Conservation (phyloP, 2,329 filamentous ascomycete genomes). For the Phaeosphaeria sp. region DNA sequence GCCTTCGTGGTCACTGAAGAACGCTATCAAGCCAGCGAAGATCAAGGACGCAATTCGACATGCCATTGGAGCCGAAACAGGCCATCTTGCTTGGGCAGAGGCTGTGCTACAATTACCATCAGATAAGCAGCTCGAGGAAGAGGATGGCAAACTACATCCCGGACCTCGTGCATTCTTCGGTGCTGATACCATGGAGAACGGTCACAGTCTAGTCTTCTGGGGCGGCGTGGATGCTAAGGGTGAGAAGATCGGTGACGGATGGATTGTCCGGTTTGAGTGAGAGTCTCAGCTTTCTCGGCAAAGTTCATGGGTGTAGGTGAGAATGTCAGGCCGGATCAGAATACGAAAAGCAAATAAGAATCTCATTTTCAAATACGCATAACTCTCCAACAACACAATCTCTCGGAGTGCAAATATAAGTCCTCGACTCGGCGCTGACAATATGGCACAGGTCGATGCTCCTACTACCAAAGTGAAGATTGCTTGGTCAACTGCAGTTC, state of each 20-base stretch:
- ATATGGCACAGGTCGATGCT: too few species aligned
- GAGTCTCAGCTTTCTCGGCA: background rate
- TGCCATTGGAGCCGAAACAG: conserved; percentile 50
- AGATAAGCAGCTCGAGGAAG: conserved; percentile 37
- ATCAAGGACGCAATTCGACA: conserved; percentile 54
- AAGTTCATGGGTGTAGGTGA: background rate
- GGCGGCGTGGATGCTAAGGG: conserved; percentile 54
- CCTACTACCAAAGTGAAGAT: too few species aligned
- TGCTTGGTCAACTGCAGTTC: too few species aligned
- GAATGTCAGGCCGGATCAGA: background rate
- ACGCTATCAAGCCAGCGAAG: conserved; percentile 50
- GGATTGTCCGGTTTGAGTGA: conserved; percentile 50
- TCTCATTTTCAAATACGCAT: background rate
- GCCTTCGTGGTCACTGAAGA: conserved; percentile 27
- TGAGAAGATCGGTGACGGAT: conserved; percentile 53
- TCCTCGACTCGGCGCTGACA: too few species aligned
- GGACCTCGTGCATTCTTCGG: conserved; percentile 53
- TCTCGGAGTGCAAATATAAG: background rate
- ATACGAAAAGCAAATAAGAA: background rate
- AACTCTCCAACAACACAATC: background rate
- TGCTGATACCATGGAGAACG: conserved; percentile 48
- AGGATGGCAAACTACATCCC: conserved; percentile 53
- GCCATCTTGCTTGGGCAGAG: conserved; percentile 52
- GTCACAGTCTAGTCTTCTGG: conserved; percentile 49
- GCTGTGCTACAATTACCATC: conserved; percentile 48